Conservation (phyloP, 805 yeast species). For the Ogataea ramenticola region DNA sequence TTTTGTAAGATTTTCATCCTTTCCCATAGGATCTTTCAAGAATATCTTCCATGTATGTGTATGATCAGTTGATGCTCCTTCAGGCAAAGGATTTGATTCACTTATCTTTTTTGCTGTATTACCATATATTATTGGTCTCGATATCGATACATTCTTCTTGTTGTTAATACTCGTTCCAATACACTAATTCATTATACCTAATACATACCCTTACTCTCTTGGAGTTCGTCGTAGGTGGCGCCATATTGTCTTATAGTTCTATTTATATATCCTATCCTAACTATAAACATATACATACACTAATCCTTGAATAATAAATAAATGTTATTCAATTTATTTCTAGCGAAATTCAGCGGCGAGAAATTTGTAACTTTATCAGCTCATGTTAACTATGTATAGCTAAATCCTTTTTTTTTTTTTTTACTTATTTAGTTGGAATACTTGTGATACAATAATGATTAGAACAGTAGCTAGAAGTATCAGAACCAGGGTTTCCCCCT, state of each 20-base stretch:
- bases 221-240: conserved; percentile 24
- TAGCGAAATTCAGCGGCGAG: too few relatives aligned
- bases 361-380: too few relatives aligned
- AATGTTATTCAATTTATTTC: too few relatives aligned
- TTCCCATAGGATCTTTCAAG: conserved; percentile 68
- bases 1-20: conserved; percentile 39
- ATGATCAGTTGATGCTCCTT: conserved; percentile 75
- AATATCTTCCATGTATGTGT: conserved; percentile 96
- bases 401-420: too few relatives aligned
- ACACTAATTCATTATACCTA: neutral
- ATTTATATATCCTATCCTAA: too few relatives aligned
- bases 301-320: too few relatives aligned
- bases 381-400: too few relatives aligned
- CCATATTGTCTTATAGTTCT: conserved; percentile 17
- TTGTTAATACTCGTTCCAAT: neutral
- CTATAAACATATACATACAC: too few relatives aligned
- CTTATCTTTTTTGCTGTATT: conserved; percentile 68
- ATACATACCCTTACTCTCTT: conserved; percentile 21
- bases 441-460: too few relatives aligned
- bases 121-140: conserved; percentile 78
- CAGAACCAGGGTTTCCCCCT: too few relatives aligned
- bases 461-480: too few relatives aligned
- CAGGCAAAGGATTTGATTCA: conserved; percentile 38
- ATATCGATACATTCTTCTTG: conserved; percentile 38
- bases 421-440: too few relatives aligned